phyloP scores from a whole-genome alignment of 306 rosid genomes.

The Albizia julibrissin region DNA sequence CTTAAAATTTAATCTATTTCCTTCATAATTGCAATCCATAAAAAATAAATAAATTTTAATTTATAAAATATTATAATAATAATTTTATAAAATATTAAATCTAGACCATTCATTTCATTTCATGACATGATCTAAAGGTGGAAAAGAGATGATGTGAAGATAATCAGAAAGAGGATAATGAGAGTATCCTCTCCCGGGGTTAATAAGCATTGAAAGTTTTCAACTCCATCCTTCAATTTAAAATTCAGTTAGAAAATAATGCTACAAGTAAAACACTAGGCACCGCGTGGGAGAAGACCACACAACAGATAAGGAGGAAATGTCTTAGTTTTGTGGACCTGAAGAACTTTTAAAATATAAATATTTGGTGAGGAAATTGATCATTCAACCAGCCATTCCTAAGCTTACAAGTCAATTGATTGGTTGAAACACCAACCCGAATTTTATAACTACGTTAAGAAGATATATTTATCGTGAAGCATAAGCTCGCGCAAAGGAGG shows the following conservation, averaged over 20 bases:
- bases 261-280: conserved; percentile 16
- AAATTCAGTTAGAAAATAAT: conserved; percentile 7
- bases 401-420: background rate
- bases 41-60: too few relatives aligned
- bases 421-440: conserved; percentile 12
- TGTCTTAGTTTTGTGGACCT: conserved; percentile 1
- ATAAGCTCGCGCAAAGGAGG: background rate
- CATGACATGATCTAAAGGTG: too few relatives aligned
- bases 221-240: conserved; percentile 8
- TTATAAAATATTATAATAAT: too few relatives aligned
- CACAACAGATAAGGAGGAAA: conserved; percentile 29
- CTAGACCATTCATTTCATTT: too few relatives aligned
- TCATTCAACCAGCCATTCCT: conserved; percentile 5
- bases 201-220: conserved; percentile 5
- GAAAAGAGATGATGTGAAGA: too few relatives aligned
- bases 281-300: conserved; percentile 17
- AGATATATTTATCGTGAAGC: background rate
- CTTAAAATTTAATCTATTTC: too few relatives aligned
- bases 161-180: too few relatives aligned
- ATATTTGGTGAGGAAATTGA: conserved; percentile 15
- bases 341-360: background rate
- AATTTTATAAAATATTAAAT: too few relatives aligned
- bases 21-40: too few relatives aligned
- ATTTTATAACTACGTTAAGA: conserved; percentile 1
- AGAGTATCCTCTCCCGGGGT: background rate